phyloP scores from a whole-genome alignment of 2,329 filamentous ascomycete genomes.

The Paracamarosporium sp. region DNA sequence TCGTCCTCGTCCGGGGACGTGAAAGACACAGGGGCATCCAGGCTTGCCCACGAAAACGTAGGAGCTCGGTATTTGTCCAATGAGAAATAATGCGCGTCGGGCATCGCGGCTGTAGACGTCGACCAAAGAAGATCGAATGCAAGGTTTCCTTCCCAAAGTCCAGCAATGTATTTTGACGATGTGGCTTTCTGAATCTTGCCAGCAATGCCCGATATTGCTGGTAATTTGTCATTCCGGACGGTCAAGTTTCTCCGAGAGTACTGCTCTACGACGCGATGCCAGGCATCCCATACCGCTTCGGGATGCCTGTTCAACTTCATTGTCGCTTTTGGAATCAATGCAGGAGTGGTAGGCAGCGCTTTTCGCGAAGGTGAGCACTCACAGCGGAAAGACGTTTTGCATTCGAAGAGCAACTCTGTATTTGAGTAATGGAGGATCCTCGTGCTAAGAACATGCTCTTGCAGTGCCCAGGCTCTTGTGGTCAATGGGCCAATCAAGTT shows the following conservation, averaged over 20 bases:
- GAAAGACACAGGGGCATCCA: slow-evolving; percentile 34
- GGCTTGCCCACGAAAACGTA: slow-evolving; percentile 42
- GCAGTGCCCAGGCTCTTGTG: slow-evolving; percentile 39
- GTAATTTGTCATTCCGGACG: slow-evolving; percentile 35
- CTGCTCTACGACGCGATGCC: slow-evolving; percentile 40
- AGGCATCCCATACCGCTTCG: slow-evolving; percentile 32
- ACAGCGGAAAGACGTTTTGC: slow-evolving; percentile 39
- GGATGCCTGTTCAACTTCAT: slow-evolving; percentile 24
- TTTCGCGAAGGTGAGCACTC: slow-evolving; percentile 39
- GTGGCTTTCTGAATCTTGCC: slow-evolving; percentile 36
- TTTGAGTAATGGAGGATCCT: slow-evolving; percentile 41
- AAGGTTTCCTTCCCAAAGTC: slow-evolving; percentile 41
- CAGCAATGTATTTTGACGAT: slow-evolving; percentile 38
- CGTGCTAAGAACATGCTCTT: slow-evolving; percentile 42
- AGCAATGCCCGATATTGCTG: slow-evolving; percentile 45
- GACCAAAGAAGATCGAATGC: slow-evolving; percentile 40
- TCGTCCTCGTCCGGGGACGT: slow-evolving; percentile 29
- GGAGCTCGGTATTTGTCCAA: slow-evolving; percentile 35
- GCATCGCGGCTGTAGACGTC: slow-evolving; percentile 8
- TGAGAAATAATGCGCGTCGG: slow-evolving; percentile 13
- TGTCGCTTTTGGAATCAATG: slow-evolving; percentile 40
- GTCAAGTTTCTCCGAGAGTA: slow-evolving; percentile 38
- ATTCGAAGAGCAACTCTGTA: slow-evolving; percentile 44
- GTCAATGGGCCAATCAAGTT: slow-evolving; percentile 33
- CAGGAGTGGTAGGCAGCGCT: slow-evolving; percentile 34